phyloP scores from a whole-genome alignment of 768 basidiomycete species.

The Candolleomyces efflorescens region DNA sequence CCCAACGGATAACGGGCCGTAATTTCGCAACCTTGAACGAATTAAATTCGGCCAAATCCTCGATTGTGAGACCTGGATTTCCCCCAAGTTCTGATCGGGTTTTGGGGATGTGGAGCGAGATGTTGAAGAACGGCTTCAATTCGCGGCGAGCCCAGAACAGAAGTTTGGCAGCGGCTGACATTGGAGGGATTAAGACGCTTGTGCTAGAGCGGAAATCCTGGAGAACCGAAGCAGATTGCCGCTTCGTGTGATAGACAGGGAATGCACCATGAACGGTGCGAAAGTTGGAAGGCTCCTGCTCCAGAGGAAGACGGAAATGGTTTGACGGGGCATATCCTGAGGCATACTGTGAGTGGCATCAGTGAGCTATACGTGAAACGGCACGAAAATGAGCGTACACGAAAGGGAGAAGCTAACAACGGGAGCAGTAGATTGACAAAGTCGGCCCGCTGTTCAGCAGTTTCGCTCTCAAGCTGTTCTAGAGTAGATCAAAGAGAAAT shows the following conservation, averaged over 20 bases:
- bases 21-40: conserved; percentile 13
- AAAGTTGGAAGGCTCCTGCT: conserved; percentile 1
- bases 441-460: conserved; percentile 18
- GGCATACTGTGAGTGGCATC: conserved; percentile 38
- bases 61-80: background rate
- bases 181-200: conserved; percentile 37
- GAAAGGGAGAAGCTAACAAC: conserved; percentile 40
- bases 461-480: conserved; percentile 26
- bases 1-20: conserved; percentile 11
- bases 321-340: conserved; percentile 55
- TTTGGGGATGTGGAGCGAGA: background rate
- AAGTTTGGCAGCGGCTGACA: conserved; percentile 55
- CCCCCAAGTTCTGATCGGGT: background rate
- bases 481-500: background rate
- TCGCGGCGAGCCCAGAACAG: conserved; percentile 61
- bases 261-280: conserved; percentile 13
- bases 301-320: conserved; percentile 49
- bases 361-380: conserved; percentile 9
- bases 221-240: background rate
- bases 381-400: conserved; percentile 26
- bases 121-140: conserved; percentile 21
- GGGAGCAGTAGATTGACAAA: conserved; percentile 26
- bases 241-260: conserved; percentile 11
- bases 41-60: conserved; percentile 25
- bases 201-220: conserved; percentile 9